Evolutionary conservation across 164 flowering plant genomes (phyloP).

Genomic region (Vitis vinifera): ASM3070453v1 NC_081810.1:8549001-8549500

Average conservation of each 20-base stretch:
- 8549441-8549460: constrained; percentile 82
- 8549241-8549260: constrained; percentile 76
- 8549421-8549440: constrained; percentile 81
- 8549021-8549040: constrained; percentile 65
- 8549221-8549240: constrained; percentile 79
- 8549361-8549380: constrained; percentile 69
- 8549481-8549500: constrained; percentile 64
- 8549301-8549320: neutral
- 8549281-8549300: neutral
- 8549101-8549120: constrained; percentile 87
- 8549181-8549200: constrained; percentile 66
- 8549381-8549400: constrained; percentile 89
- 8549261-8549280: constrained; percentile 11
- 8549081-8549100: constrained; percentile 97
- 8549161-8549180: constrained; percentile 74
- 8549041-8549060: constrained; percentile 77
- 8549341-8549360: neutral
- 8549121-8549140: constrained; percentile 74
- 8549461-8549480: constrained; percentile 57
- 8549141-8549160: constrained; percentile 67
- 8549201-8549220: constrained; percentile 84
- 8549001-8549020: constrained; percentile 68
- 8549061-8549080: constrained; percentile 81
- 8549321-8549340: too few species aligned
- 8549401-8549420: constrained; percentile 88